Conservation (phyloP, 805 yeast species). For the Starmera quercuum region DNA sequence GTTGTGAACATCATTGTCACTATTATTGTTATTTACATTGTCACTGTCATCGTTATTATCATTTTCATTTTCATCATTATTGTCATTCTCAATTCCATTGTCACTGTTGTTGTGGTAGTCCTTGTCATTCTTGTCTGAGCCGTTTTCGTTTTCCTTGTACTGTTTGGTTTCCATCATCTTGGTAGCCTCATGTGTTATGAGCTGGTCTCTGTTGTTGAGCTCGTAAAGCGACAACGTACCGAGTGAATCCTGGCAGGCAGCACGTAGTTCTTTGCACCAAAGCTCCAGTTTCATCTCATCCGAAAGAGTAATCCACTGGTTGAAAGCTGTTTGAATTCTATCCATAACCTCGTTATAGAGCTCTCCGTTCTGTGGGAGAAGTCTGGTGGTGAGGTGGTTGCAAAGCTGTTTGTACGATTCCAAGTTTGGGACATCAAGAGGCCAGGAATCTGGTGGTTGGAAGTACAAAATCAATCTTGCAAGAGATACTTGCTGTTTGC, state of each 20-base stretch:
- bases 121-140: slow-evolving; percentile 1
- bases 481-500: slow-evolving; percentile 32
- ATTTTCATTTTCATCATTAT: background rate
- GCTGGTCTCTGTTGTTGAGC: slow-evolving; percentile 32
- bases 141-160: slow-evolving; percentile 1
- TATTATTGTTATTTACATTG: background rate
- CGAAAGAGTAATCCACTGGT: slow-evolving; percentile 33
- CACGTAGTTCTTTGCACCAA: slow-evolving; percentile 37
- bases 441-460: slow-evolving; percentile 39
- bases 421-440: slow-evolving; percentile 43
- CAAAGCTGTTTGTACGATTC: slow-evolving; percentile 32
- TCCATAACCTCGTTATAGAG: slow-evolving; percentile 23
- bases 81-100: slow-evolving; percentile 2
- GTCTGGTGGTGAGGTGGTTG: slow-evolving; percentile 16
- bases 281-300: slow-evolving; percentile 28
- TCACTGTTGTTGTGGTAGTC: background rate
- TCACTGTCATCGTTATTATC: background rate
- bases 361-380: slow-evolving; percentile 9
- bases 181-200: slow-evolving; percentile 26
- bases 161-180: slow-evolving; percentile 1
- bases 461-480: slow-evolving; percentile 41
- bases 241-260: slow-evolving; percentile 36
- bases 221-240: slow-evolving; percentile 34
- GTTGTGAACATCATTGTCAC: background rate
- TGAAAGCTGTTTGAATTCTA: slow-evolving; percentile 37